These are phyloP conservation scores for Leccinum rimulosum DNA, from an alignment of 768 basidiomycete species.

Conservation along the genomic window DNA sequence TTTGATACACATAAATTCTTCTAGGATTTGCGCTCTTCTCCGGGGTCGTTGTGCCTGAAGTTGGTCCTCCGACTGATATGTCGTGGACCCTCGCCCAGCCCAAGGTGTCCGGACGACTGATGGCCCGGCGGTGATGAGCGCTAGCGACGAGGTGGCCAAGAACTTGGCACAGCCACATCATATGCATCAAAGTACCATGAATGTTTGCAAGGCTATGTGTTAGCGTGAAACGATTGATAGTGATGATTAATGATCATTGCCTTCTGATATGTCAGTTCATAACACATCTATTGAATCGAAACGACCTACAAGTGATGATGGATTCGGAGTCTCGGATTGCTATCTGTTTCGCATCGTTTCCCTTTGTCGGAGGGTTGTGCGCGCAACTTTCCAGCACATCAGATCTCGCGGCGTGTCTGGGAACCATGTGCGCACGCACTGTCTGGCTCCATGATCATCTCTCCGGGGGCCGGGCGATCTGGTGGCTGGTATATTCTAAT, in stretches of 20 bases:
- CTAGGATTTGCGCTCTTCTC: not conserved
- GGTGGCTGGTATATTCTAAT: too few relatives aligned
- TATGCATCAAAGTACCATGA: not conserved
- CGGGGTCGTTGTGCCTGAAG: not conserved
- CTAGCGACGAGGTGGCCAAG: not conserved
- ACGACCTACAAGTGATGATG: not conserved
- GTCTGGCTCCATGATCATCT: not conserved
- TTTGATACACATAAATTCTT: conserved; percentile 11
- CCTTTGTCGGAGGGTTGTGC: not conserved
- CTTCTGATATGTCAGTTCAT: not conserved
- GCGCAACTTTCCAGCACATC: not conserved
- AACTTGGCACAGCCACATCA: not conserved
- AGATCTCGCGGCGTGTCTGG: not conserved
- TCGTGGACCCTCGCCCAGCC: not conserved
- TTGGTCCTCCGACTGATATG: not conserved
- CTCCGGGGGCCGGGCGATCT: not conserved
- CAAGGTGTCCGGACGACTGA: not conserved
- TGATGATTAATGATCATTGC: not conserved
- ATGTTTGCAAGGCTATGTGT: not conserved
- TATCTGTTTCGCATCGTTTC: not conserved
- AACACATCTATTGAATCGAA: not conserved
- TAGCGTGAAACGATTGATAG: not conserved
- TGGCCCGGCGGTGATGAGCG: not conserved
- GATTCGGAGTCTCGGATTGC: not conserved
- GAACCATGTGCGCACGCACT: not conserved